phyloP scores from a whole-genome alignment of 1,284 basidiomycete species.

The Heliocybe sulcata region DNA sequence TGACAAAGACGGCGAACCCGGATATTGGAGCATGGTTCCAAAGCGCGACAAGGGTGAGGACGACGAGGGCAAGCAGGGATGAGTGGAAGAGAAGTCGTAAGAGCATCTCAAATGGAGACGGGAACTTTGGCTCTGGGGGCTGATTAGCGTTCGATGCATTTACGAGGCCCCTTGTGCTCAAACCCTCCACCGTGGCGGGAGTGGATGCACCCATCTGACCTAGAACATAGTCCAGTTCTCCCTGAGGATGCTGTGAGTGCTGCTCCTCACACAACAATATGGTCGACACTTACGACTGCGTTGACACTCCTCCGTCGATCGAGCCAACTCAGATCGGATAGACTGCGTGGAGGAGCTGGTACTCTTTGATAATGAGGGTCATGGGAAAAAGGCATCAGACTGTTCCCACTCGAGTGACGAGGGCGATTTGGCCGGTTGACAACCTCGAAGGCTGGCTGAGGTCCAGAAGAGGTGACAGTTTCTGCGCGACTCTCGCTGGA shows the following conservation, averaged over 20 bases:
- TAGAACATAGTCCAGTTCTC: constrained; percentile 58
- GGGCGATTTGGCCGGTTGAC: constrained; percentile 53
- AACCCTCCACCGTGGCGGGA: constrained; percentile 41
- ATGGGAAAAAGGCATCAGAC: constrained; percentile 33
- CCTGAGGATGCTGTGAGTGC: constrained; percentile 31
- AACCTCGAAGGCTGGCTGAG: constrained; percentile 57
- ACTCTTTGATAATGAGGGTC: constrained; percentile 27
- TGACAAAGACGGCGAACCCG: constrained; percentile 59
- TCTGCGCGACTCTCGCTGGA: constrained; percentile 42
- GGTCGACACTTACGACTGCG: constrained; percentile 50
- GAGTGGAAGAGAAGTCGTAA: constrained; percentile 50
- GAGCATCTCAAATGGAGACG: constrained; percentile 30
- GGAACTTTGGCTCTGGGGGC: constrained; percentile 25
- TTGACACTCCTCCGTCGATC: constrained; percentile 61
- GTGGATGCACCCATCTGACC: constrained; percentile 42
- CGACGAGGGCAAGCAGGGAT: constrained; percentile 48
- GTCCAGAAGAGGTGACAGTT: constrained; percentile 23
- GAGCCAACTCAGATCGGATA: constrained; percentile 71
- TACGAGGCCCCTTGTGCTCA: constrained; percentile 37
- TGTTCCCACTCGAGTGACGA: constrained; percentile 39
- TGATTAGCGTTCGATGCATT: constrained; percentile 14
- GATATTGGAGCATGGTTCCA: constrained; percentile 46
- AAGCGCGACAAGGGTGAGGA: constrained; percentile 49
- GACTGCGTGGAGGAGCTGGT: constrained; percentile 35
- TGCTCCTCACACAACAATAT: constrained; percentile 7